phyloP scores from a whole-genome alignment of 108 stramenopile species.

The Seminavis robusta region DNA sequence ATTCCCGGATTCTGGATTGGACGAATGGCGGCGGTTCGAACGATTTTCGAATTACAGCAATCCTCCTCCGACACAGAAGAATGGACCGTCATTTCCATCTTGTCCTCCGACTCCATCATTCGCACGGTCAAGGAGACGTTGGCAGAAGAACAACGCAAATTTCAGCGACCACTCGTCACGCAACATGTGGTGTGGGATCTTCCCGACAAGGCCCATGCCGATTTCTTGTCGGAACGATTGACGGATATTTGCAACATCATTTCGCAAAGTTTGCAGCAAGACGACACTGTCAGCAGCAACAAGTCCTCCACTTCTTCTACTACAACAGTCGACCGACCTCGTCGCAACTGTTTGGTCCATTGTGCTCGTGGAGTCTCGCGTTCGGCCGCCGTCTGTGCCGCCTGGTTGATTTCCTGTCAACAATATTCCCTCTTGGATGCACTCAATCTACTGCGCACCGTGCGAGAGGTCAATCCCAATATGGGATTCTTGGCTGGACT shows the following conservation, averaged over 20 bases:
- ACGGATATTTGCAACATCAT: conserved; percentile 13
- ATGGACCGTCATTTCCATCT: conserved; percentile 28
- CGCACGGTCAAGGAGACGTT: not conserved
- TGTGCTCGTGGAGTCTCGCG: conserved; percentile 41
- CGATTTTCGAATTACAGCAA: not conserved
- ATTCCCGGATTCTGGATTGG: conserved; percentile 33
- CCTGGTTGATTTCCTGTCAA: conserved; percentile 29
- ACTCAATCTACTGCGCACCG: conserved; percentile 21
- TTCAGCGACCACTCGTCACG: not conserved
- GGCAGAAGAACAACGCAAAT: not conserved
- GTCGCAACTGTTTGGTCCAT: conserved; percentile 37
- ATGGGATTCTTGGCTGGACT: conserved; percentile 36
- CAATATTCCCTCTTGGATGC: conserved; percentile 19
- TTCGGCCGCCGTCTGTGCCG: conserved; percentile 34
- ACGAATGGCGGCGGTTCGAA: conserved; percentile 6
- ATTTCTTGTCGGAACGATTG: conserved; percentile 23
- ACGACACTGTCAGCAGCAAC: not conserved
- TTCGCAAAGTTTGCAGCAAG: conserved; percentile 3
- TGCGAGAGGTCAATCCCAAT: conserved; percentile 27
- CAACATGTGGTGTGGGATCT: conserved; percentile 32
- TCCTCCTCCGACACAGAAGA: not conserved
- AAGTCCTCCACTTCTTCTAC: not conserved
- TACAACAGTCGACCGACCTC: no score
- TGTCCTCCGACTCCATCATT: conserved; percentile 3
- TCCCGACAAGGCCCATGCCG: conserved; percentile 5